Base-by-base conservation (phyloP, 768 basidiomycete species). In the Suillus fuscotomentosus region DNA sequence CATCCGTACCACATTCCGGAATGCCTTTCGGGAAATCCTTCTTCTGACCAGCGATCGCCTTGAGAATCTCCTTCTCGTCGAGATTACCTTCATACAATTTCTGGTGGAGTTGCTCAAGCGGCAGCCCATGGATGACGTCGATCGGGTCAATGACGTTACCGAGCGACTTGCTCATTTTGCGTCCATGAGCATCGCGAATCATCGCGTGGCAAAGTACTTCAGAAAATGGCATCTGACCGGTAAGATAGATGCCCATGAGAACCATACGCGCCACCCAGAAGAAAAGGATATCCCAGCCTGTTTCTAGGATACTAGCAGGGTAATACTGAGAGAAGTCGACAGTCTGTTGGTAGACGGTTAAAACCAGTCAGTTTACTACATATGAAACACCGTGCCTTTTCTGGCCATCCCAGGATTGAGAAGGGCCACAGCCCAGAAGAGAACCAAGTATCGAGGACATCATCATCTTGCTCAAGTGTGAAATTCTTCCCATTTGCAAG, bases 201-300 rank as follows among this genome's bases (percentile, higher is more conserved):
- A 99, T 97, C 24, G 97, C 96, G 72, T 99, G 97, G 78, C 96
- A 99, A 74, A 90, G 88, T 10, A 99, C 96, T 78, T 99, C 96
- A 56, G 86, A 83, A 85, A 99, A 99, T 1, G 97, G 97, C 82
- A 99, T 86, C 71, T 91, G 77, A 34, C 85, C 95, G 0, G 97
- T 99, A 54, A 98, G 86, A 63, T 90, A 84, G 70, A 94, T 79
- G 50, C 97, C 97, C 42, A 99, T 87, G 71, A 99, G 80, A 57
- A 92, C 97, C 97, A 99, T 99, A 50, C 97, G 91, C 17, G 97
- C 96, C 8, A 99, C 97, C 97, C 97, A 99, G 86, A 99, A 99
- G 84, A 96, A 96, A n/a, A 99, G 77, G 71, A 99, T 99, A 68
- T 99, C 97, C 97, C 97, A 99, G 54, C 97, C 97, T 0, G 97